Evolutionary conservation across 352 stramenopile species (phyloP).

Genomic region (Phytophthora megakarya): DNA sequence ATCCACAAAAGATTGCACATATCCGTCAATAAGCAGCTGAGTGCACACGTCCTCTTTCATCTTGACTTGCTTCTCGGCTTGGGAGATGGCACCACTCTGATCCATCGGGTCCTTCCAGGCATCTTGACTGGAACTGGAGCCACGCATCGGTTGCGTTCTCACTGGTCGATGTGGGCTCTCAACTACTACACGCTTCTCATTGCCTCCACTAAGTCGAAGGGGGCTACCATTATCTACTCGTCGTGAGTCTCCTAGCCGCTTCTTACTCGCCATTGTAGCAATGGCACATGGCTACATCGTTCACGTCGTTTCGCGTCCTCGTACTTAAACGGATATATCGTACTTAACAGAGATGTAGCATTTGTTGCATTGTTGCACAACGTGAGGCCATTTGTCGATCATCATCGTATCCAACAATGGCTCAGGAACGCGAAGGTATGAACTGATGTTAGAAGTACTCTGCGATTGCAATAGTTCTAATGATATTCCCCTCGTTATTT

Average conservation of each 20-base stretch:
- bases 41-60: slow-evolving; percentile 85
- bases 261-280: slow-evolving; percentile 32
- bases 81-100: slow-evolving; percentile 19
- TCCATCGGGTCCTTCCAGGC: slow-evolving; percentile 16
- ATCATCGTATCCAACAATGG: slow-evolving; percentile 24
- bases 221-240: slow-evolving; percentile 9
- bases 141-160: slow-evolving; percentile 66
- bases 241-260: slow-evolving; percentile 16
- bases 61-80: slow-evolving; percentile 52
- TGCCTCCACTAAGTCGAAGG: background rate
- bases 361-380: slow-evolving; percentile 20
- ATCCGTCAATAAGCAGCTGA: slow-evolving; percentile 87
- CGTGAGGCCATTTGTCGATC: slow-evolving; percentile 29
- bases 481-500: background rate
- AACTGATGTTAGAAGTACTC: background rate
- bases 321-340: slow-evolving; percentile 16
- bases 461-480: slow-evolving; percentile 1
- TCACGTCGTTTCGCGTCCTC: slow-evolving; percentile 32
- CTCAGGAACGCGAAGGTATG: slow-evolving; percentile 48
- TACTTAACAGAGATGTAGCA: background rate
- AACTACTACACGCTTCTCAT: slow-evolving; percentile 41
- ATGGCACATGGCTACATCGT: slow-evolving; percentile 23
- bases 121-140: slow-evolving; percentile 27
- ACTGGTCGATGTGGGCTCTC: slow-evolving; percentile 57
- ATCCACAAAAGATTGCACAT: slow-evolving; percentile 94